Base-by-base conservation (phyloP, 352 stramenopile species). In the Blastocystis sp. region DNA sequence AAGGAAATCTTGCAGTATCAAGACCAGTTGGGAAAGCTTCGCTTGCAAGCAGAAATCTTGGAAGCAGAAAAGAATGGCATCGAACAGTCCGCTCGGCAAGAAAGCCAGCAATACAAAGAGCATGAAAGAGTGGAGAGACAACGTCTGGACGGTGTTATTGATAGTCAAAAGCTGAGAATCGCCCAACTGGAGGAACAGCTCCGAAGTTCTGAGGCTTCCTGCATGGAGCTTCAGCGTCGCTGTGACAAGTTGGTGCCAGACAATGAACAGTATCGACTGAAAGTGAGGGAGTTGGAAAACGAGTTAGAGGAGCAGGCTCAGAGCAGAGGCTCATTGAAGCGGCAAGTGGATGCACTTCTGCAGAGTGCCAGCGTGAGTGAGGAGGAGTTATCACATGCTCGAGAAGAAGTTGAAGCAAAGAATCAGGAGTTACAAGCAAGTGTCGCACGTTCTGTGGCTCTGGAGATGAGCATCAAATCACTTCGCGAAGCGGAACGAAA, bases 11-110 rank as follows among this genome's bases (percentile, higher is more conserved):
- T 68, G 20, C 5, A 20, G 34, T 29, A 69, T 13, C 47, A 84
- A 53, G 73, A 84, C 8, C 20, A 59, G 0, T 23, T 41, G 13
- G 45, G 23, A 7, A 64, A 84, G 26, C 50, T 84, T 18, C 73
- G 73, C 13, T 20, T 84, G 50, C 73, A 84, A 29, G 26, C 62
- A 3, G 73, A 84, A 55, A 45, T 84, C 8, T 23, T 84, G 50
- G 73, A 84, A 37, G 73, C 73, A 37, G 73, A 84, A 23, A 84
- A 84, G 50, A 59, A 61, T 18, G 73, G 73, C 3, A 66, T 84
- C 20, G 73, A 84, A 37, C 26, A 43, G 20, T 84, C 73, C 3
- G 54, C 47, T 13, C 15, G 15, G 20, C 50, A 66, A 34, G 73
- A 84, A 53, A 29, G 37, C 13, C 26, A 68, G 20, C 26, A 64